Evolutionary conservation across 2,329 filamentous ascomycete genomes (phyloP).

Genomic region (Coniochaeta sp.): DNA sequence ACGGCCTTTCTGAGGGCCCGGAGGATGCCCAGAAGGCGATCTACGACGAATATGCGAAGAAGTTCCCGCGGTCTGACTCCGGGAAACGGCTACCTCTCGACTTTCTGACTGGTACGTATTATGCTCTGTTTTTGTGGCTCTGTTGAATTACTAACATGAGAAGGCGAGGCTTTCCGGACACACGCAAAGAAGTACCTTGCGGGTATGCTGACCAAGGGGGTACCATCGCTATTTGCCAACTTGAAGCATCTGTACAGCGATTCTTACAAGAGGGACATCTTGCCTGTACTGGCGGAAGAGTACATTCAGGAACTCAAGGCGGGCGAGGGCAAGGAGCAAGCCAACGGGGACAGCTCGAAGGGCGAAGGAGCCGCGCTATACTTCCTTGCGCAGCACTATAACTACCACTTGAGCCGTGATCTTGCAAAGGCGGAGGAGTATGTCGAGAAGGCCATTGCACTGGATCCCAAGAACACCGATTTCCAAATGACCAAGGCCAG

Average conservation of each 20-base stretch:
- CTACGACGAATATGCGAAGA: slow-evolving; percentile 75
- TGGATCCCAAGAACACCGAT: slow-evolving; percentile 76
- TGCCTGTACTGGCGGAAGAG: slow-evolving; percentile 69
- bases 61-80: slow-evolving; percentile 77
- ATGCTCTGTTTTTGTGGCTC: background rate
- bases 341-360: slow-evolving; percentile 39
- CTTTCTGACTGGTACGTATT: slow-evolving; percentile 72
- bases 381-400: slow-evolving; percentile 95
- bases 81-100: slow-evolving; percentile 81
- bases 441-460: slow-evolving; percentile 74
- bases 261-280: slow-evolving; percentile 65
- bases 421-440: slow-evolving; percentile 74
- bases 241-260: slow-evolving; percentile 88
- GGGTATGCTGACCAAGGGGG: slow-evolving; percentile 82
- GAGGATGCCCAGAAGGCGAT: slow-evolving; percentile 56
- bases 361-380: slow-evolving; percentile 79
- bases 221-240: slow-evolving; percentile 94
- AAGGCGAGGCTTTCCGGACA: slow-evolving; percentile 71
- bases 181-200: slow-evolving; percentile 74
- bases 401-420: slow-evolving; percentile 82
- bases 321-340: slow-evolving; percentile 36
- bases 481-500: slow-evolving; percentile 93
- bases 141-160: slow-evolving; percentile 14
- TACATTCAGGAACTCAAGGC: slow-evolving; percentile 57
- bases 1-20: slow-evolving; percentile 54